Base-by-base conservation (phyloP, 805 yeast species). In the Ogataea ganodermae region DNA sequence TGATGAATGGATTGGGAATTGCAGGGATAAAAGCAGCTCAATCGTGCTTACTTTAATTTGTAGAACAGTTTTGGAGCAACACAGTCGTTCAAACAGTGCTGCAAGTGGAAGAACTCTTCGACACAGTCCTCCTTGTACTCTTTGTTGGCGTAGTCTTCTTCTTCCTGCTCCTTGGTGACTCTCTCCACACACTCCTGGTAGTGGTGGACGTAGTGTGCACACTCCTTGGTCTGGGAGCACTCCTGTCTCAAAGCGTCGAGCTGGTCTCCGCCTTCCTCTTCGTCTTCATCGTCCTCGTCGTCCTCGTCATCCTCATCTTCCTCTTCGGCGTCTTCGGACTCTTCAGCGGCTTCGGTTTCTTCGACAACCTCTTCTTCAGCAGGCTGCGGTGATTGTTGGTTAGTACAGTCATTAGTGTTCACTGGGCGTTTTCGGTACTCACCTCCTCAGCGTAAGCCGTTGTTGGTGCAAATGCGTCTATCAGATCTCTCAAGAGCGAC, bases 71-170 rank as follows among this genome's bases (percentile, higher is more conserved):
- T 85, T 72, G 96, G 96, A 54, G 96, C 89, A 68, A 85, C 89
- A 76, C 96, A 83, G 68, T 88, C 94, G 72, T 89, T 89, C 62
- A 91, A 60, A 76, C 95, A 89, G 72, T 92, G 97, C 71, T 89
- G 89, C 69, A 91, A 78, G 74, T 94, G 98, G 89, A 92, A 92
- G 71, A 87, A 92, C 74, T 92, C 99, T 74, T 92, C 98, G 53
- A 92, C 86, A 79, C 99, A 92, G 74, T 92, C 97, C 77, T 92
- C 99, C 74, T 92, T 92, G 78, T 89, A 78, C 9, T 76, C 83
- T 62, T 79, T 80, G 49, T 86, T 84, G 23, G 72, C 96, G 68
- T 92, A 91, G 60, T 76, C 96, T 58, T 80, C 86, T 65, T 88
- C 91, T 74, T 90, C 89, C 76, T 76, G 79, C 61, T 83, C 96